These are phyloP conservation scores for Aspergillus ellipticus DNA, from an alignment of 495 filamentous ascomycete genomes.

Conservation along the genomic window DNA sequence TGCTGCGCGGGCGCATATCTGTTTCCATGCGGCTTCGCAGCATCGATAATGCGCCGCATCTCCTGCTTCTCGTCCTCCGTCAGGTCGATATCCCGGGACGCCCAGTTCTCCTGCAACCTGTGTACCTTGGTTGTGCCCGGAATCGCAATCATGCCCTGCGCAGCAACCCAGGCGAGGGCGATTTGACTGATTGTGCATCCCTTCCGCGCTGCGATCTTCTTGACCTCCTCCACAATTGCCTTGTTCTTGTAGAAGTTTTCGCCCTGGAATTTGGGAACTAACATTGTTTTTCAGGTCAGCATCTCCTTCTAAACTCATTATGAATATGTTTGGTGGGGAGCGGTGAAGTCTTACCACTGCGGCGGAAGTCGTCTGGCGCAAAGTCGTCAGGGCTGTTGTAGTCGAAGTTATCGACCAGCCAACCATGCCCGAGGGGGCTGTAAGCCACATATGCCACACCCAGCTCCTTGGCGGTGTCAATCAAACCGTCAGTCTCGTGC, in stretches of 20 bases:
- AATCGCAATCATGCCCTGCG: conserved; percentile 46
- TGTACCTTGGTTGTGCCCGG: conserved; percentile 45
- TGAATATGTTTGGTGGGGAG: neutral
- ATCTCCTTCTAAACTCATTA: neutral
- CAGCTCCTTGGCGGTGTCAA: conserved; percentile 39
- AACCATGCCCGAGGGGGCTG: conserved; percentile 45
- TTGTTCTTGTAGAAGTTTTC: conserved; percentile 50
- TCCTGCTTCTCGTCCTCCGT: conserved; percentile 32
- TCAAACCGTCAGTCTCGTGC: conserved; percentile 39
- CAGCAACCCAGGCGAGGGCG: conserved; percentile 45
- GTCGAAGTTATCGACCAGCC: conserved; percentile 42
- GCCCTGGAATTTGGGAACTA: conserved; percentile 47
- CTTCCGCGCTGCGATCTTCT: conserved; percentile 36
- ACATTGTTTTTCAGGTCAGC: neutral
- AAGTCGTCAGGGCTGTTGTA: conserved; percentile 45
- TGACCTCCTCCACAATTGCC: conserved; percentile 42
- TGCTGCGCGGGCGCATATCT: conserved; percentile 29
- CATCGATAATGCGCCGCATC: conserved; percentile 39
- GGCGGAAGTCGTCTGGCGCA: conserved; percentile 40
- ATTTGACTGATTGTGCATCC: conserved; percentile 38
- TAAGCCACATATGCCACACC: conserved; percentile 43
- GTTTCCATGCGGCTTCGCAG: conserved; percentile 36
- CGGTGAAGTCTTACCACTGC: conserved; percentile 22
- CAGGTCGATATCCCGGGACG: conserved; percentile 34
- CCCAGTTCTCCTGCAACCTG: conserved; percentile 41